Conservation (phyloP, 176 grass and related monocot species). For the bread wheat (Triticum aestivum) region IWGSC_CS_RefSeq_v2.1 NC_057800.1:429254913-429255412, state of each 20-base stretch:
- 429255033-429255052: constrained; percentile 52
- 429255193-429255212: constrained; percentile 84
- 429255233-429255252: constrained; percentile 27
- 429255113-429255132: constrained; percentile 92
- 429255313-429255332: background rate
- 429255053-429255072: background rate
- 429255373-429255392: background rate
- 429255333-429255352: background rate
- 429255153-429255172: constrained; percentile 70
- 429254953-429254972: constrained; percentile 72
- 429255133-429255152: constrained; percentile 92
- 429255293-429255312: background rate
- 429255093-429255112: constrained; percentile 39
- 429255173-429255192: constrained; percentile 82
- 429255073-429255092: background rate
- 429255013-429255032: constrained; percentile 84
- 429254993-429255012: constrained; percentile 86
- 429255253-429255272: background rate
- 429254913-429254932: background rate
- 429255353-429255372: background rate
- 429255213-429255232: constrained; percentile 99
- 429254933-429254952: constrained; percentile 23
- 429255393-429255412: constrained; percentile 5
- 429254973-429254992: constrained; percentile 87
- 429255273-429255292: background rate